Evolutionary conservation across 2,329 filamentous ascomycete species (phyloP), one percentile per base, ranked within the genome.

Genomic region (Albifimbria verrucaria): DNA sequence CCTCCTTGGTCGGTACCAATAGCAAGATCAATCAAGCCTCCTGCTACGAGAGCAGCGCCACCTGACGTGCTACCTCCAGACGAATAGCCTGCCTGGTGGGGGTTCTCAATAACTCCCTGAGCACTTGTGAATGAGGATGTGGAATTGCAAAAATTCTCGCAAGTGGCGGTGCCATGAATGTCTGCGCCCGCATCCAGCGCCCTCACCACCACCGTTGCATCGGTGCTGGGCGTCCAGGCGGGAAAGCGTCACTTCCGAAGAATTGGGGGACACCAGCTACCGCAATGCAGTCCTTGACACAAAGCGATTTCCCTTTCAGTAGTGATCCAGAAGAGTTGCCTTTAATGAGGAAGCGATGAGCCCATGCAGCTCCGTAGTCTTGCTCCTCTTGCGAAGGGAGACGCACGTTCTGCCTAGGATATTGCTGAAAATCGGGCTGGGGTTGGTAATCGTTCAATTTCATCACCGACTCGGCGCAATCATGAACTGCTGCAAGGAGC

Each of bases 221-320:
- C 80, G 3, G 76, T 77, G 5, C 64, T 69, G 0, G 80, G 77
- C 0, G 71, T 77, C 79, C 79, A 83, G 0, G 72, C 69, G 62
- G 70, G 54, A 74, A 77, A 15, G 74, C 73, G 55, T 81, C 75
- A 42, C 74, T 82, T 1, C 80, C 78, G 42, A 76, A 73, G 51
- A 81, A 72, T 50, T 80, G 77, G 0, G 80, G 79, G 1, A 83
- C 76, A 0, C 74, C 76, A 2, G 78, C 78, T 1, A 83, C 78
- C 3, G 77, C 74, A 36, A 82, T 76, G 25, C 78, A 79, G 56
- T 83, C 80, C 59, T 83, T 83, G 15, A 83, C 55, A 53, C 76
- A 78, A 3, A 81, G 59, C 0, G 71, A 75, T 48, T 77, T 81
- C 0, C 73, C 76, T 49, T 56, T 66, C n/a, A 78, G 52, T 4